Percentiles rank a stretch among this genome's conserved stretches.
These are phyloP conservation scores for Amniculicola lignicola DNA, from an alignment of 495 filamentous ascomycete genomes.

Conservation along the genomic window DNA sequence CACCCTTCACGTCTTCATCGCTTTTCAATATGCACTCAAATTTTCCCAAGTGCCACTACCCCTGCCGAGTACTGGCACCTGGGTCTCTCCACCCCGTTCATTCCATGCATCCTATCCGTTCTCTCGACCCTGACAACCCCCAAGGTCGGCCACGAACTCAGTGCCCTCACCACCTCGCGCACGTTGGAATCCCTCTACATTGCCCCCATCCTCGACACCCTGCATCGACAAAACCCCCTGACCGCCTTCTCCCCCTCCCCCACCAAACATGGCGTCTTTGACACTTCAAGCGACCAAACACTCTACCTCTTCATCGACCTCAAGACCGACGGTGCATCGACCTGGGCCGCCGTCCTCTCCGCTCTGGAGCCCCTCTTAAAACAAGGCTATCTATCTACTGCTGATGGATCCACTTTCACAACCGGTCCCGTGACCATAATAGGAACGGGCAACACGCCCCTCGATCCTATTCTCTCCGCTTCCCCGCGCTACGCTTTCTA, in stretches of 20 bases:
- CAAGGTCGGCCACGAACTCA: conserved; percentile 42
- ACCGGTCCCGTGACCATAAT: conserved; percentile 40
- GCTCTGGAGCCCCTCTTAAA: conserved; percentile 38
- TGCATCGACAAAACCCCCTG: conserved; percentile 39
- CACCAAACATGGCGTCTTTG: conserved; percentile 42
- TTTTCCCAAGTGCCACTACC: too few relatives aligned
- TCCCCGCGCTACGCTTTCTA: conserved; percentile 58
- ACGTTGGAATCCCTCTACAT: conserved; percentile 45
- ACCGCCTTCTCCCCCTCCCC: conserved; percentile 32
- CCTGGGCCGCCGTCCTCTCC: conserved; percentile 37
- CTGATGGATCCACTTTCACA: conserved; percentile 34
- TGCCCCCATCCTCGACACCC: conserved; percentile 41
- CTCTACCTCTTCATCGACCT: conserved; percentile 46
- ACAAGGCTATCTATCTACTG: conserved; percentile 38
- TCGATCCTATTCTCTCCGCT: conserved; percentile 45
- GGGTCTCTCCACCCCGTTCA: too few relatives aligned
- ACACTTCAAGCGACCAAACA: conserved; percentile 39
- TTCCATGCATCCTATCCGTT: neutral
- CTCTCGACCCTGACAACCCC: neutral
- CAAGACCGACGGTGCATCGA: conserved; percentile 39
- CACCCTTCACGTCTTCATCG: neutral
- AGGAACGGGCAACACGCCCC: conserved; percentile 43
- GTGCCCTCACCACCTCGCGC: conserved; percentile 38
- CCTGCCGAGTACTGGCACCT: too few relatives aligned
- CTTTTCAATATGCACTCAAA: too few relatives aligned